Evolutionary conservation across 305 asterid species (phyloP).

Genomic region (Solanum hybrid): DNA sequence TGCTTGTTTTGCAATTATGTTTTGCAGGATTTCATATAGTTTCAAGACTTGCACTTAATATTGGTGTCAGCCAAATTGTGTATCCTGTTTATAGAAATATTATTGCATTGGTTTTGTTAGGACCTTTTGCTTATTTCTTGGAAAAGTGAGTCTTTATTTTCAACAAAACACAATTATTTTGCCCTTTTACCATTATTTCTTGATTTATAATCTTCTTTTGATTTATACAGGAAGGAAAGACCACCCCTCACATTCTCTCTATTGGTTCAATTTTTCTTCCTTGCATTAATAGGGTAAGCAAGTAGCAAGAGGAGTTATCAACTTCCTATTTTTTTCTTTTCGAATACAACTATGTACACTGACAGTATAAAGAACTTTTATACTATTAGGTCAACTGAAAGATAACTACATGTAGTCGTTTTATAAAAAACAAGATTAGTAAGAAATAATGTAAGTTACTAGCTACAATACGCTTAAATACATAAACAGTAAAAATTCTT

Average conservation of each 20-base stretch:
- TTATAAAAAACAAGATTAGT: neutral
- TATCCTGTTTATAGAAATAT: constrained; percentile 78
- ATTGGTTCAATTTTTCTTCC: constrained; percentile 65
- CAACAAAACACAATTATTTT: neutral
- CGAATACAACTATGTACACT: neutral
- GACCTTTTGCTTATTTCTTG: constrained; percentile 70
- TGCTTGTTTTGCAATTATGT: constrained; percentile 66
- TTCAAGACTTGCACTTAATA: constrained; percentile 70
- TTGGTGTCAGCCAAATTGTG: constrained; percentile 86
- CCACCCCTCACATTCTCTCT: constrained; percentile 78
- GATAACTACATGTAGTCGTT: neutral
- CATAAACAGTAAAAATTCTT: neutral
- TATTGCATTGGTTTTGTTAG: constrained; percentile 56
- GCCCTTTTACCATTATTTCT: neutral
- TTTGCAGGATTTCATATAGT: constrained; percentile 85
- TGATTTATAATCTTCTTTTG: neutral
- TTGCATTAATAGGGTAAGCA: constrained; percentile 71
- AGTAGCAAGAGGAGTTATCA: neutral
- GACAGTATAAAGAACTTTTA: neutral
- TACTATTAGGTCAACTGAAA: neutral
- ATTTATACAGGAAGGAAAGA: constrained; percentile 61
- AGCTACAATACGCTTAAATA: neutral
- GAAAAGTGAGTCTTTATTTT: constrained; percentile 45
- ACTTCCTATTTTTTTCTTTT: neutral
- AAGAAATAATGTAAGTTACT: neutral